phyloP scores from a whole-genome alignment of 257 asterid genomes.

The Knoxia roxburghii region DNA sequence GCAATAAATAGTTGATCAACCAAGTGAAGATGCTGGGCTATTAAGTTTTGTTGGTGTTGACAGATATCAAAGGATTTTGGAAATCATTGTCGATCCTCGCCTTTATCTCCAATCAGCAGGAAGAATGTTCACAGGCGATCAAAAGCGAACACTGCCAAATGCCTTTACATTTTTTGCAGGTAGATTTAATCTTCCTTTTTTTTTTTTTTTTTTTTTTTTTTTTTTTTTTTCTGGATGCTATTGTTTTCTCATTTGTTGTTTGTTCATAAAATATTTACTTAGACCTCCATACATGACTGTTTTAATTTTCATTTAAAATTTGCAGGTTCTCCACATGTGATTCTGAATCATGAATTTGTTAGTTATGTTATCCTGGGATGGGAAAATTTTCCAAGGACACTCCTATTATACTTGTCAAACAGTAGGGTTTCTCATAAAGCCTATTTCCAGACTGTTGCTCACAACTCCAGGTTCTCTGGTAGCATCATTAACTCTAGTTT shows the following conservation, averaged over 20 bases:
- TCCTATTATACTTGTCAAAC: constrained; percentile 38
- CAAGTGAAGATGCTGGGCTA: constrained; percentile 11
- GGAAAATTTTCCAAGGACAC: constrained; percentile 40
- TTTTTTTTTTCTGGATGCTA: not conserved
- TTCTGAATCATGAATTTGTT: constrained; percentile 30
- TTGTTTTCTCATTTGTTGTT: not conserved
- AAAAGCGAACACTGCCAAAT: constrained; percentile 25
- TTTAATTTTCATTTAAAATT: not conserved
- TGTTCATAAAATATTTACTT: not conserved
- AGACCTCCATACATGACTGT: not conserved
- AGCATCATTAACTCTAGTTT: constrained; percentile 37
- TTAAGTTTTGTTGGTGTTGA: constrained; percentile 6
- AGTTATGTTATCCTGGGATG: constrained; percentile 33
- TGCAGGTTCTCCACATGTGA: constrained; percentile 40
- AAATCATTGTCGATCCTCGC: constrained; percentile 41
- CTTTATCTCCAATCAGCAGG: constrained; percentile 36
- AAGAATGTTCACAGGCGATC: constrained; percentile 35
- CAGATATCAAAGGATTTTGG: constrained; percentile 24
- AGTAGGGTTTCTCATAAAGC: constrained; percentile 30
- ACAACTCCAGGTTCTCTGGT: constrained; percentile 27
- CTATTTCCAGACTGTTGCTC: constrained; percentile 39
- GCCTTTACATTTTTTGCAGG: constrained; percentile 27
- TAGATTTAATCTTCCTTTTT: not conserved
- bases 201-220: not conserved
- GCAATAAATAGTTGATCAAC: not conserved